Evolutionary conservation across 2,329 filamentous ascomycete species (phyloP), one percentile per base, ranked within the genome.

Genomic region (Triangularia setosa): DNA sequence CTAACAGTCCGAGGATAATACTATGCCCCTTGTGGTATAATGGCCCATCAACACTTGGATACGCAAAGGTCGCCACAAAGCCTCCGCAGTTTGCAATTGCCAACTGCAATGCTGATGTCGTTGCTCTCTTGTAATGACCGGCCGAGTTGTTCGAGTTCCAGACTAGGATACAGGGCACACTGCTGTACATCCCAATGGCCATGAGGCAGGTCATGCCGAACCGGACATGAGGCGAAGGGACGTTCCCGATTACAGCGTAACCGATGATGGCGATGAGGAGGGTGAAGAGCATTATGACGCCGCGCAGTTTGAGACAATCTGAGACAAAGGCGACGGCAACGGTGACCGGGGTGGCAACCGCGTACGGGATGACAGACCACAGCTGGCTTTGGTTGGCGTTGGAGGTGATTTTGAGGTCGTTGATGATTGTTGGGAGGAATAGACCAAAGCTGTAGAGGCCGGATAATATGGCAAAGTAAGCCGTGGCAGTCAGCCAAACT

Each of bases 91-190:
- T 90, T 0, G 87, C 88, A 69, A 90, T 84, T 1, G 84, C 84
- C 25, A 90, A 78, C 73, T 90, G 87, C 69, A 90, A 70, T 0
- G 84, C 88, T 1, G 83, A 85, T 0, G 87, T 88, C 0, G 88
- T 90, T 0, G 88, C 88, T 12, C 88, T 78, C 73, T 90, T 90
- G 71, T 90, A 90, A 71, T 90, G 87, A 0, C 85, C 87, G 0
- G 87, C 86, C 0, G 84, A 87, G 71, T 90, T 90, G 71, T 90
- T 90, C 2, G 84, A 85, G 67, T 87, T 84, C 87, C 87, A 90
- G 1, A 84, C 86, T 8, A 90, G 75, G 1, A 89, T 83, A 18
- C 84, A 85, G 0, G 87, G 87, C 0, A 89, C 85, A 48, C 83
- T 85, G 52, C 81, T 80, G 71, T 89, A 90, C 73, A 89, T 79